Base-by-base conservation (phyloP, 139 green algal genomes). In the Prasinococcaceae sp. region DNA sequence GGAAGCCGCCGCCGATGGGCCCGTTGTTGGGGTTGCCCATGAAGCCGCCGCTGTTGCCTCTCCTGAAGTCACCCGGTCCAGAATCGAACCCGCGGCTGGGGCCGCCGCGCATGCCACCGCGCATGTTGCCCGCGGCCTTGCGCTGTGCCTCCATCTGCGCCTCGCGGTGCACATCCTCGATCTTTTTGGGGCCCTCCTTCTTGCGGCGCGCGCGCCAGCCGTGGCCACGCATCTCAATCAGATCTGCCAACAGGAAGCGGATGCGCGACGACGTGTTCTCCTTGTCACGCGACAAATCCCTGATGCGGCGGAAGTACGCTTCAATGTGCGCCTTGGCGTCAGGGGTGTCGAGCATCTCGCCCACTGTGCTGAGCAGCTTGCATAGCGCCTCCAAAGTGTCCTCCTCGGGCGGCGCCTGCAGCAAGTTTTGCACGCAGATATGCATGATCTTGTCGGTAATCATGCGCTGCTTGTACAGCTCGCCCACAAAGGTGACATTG, bases 361-460 rank as follows among this genome's bases (percentile, higher is more conserved):
- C 70, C 16, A 79, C 67, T 2, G 90, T 97, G 27, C 52, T 63
- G 43, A 98, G 57, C 51, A 98, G 85, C 80, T 97, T 96, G 76
- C 79, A 93, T 38, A 97, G 63, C 60, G 84, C 92, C 79, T 98
- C 90, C 9, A 98, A 73, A 46, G 94, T 83, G 69, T 98, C 90
- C 30, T 76, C 82, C n/a, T n/a, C n/a, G 0, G 81, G 60, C n/a
- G 61, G 54, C 14, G 22, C 41, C 37, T 60, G 37, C 5, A 76
- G 72, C 47, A 75, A 58, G n/a, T 60, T 57, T 23, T 64, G 47
- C 16, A 98, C 71, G 74, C 92, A 96, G 43, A 66, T 73, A 73
- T 99, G 90, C 82, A 99, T 96, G 74, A 97, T 94, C 42, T 72
- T 79, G 73, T 97, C 90, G 0, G 86, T 96, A 6, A 99, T 77